A percentile compares a stretch with the other conserved stretches of the same genome.
phyloP scores from a whole-genome alignment of 208 protist species.

The Acanthamoeba castellanii region DNA sequence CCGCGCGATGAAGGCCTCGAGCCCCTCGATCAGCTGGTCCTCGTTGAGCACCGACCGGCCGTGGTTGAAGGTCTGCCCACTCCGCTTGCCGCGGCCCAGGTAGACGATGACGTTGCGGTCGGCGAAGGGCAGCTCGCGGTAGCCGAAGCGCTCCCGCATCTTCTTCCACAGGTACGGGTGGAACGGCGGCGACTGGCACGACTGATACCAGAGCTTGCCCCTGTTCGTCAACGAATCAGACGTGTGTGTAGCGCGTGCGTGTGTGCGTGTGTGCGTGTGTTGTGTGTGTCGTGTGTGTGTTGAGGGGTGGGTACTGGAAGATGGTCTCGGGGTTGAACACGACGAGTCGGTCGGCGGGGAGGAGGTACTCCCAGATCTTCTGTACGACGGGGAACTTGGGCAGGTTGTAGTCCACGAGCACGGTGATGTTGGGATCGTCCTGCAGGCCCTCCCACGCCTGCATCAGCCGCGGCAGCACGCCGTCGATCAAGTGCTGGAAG shows the following conservation, averaged over 20 bases:
- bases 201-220: constrained; percentile 35
- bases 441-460: constrained; percentile 21
- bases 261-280: no score
- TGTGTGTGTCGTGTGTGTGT: not conserved
- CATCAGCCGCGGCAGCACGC: constrained; percentile 45
- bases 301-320: not conserved
- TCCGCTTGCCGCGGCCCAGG: not conserved
- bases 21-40: not conserved
- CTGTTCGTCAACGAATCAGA: not conserved
- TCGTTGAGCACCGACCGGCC: constrained; percentile 21
- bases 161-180: constrained; percentile 52
- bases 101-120: constrained; percentile 27
- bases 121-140: not conserved
- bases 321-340: not conserved
- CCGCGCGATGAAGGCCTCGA: not conserved
- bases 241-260: no score
- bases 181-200: constrained; percentile 48
- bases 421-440: constrained; percentile 33
- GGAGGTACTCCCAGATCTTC: constrained; percentile 32
- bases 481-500: constrained; percentile 56
- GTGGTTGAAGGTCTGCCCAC: not conserved
- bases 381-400: not conserved
- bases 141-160: constrained; percentile 22
- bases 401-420: constrained; percentile 39
- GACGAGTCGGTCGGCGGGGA: constrained; percentile 12